phyloP scores from a whole-genome alignment of 176 grass and related monocot genomes.

The Lolium multiflorum region DNA sequence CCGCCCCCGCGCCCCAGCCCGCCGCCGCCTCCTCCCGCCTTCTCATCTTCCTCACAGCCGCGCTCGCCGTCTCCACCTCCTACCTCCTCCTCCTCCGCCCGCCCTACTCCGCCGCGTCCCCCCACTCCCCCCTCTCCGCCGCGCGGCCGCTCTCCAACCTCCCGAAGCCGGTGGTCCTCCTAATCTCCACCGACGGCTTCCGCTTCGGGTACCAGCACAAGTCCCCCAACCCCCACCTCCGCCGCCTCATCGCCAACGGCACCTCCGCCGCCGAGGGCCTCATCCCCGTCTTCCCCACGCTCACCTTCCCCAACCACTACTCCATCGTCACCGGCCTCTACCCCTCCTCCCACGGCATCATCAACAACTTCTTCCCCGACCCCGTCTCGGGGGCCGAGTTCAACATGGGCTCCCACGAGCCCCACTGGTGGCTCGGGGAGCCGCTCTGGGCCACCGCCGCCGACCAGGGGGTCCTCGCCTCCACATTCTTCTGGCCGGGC shows the following conservation, averaged over 20 bases:
- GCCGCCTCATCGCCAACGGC: slow-evolving; percentile 75
- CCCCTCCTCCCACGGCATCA: slow-evolving; percentile 83
- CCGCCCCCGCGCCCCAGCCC: background rate
- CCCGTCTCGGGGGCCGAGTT: slow-evolving; percentile 64
- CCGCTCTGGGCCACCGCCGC: slow-evolving; percentile 82
- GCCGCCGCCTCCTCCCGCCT: slow-evolving; percentile 12
- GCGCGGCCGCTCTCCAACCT: slow-evolving; percentile 61
- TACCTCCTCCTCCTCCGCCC: slow-evolving; percentile 37
- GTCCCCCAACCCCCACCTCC: slow-evolving; percentile 62
- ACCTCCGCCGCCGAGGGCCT: slow-evolving; percentile 75
- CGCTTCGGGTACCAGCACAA: slow-evolving; percentile 91
- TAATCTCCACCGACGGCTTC: slow-evolving; percentile 91
- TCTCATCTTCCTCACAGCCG: slow-evolving; percentile 39
- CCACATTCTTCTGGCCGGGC: slow-evolving; percentile 89
- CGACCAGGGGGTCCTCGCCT: slow-evolving; percentile 63
- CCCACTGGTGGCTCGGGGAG: slow-evolving; percentile 83
- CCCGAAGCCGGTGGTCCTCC: slow-evolving; percentile 72
- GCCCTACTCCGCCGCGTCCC: background rate
- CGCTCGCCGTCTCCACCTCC: slow-evolving; percentile 29
- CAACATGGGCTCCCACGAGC: slow-evolving; percentile 68
- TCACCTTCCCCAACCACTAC: slow-evolving; percentile 97
- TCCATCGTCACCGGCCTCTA: slow-evolving; percentile 97
- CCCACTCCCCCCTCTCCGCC: background rate
- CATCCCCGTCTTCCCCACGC: slow-evolving; percentile 86
- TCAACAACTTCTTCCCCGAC: slow-evolving; percentile 92